Evolutionary conservation across 257 asterid genomes (phyloP), one percentile per base, ranked within the genome.

Genomic region (Thymus quinquecostatus): DNA sequence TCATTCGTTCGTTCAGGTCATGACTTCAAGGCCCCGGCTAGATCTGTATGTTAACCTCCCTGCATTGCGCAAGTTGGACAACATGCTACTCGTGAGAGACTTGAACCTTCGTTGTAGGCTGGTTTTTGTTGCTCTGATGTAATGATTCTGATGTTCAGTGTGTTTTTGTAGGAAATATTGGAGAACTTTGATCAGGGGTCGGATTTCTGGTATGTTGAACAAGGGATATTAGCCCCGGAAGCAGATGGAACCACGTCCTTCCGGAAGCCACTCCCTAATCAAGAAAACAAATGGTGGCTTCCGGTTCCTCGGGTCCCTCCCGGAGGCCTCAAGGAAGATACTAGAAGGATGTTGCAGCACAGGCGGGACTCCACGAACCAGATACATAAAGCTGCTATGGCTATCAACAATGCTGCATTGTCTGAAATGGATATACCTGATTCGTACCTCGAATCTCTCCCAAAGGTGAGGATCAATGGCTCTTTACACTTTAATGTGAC

Each of bases 281-380:
- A 85, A 66, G 89, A 87, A 71, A 87, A 84, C 68, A 91, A 89
- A 82, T 91, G 97, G 97, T 91, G 97, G 96, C 91, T 91, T 56
- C 97, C 97, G 0, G 89, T 87, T 66, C 96, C 97, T 55, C 81
- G 90, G 10, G 95, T 89, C 51, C 92, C 91, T 11, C 75, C 82
- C 1, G 83, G 89, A 7, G 97, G 97, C 69, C 86, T 91, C 60
- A 82, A 77, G 29, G 90, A 83, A 66, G 77, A 80, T 57, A 73
- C 93, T 66, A 83, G 96, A 79, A 91, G 82, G 75, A 77, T 69
- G 75, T 69, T 89, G 74, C 89, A 86, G 61, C 86, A 87, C 55
- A 81, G 70, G 63, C 92, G 96, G 10, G 95, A 87, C 61, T 83
- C 82, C 82, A 83, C 95, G 3, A 89, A 83, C 83, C 97, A 91